Conservation (phyloP, 257 asterid genomes). For the Buddleja alternifolia region DNA sequence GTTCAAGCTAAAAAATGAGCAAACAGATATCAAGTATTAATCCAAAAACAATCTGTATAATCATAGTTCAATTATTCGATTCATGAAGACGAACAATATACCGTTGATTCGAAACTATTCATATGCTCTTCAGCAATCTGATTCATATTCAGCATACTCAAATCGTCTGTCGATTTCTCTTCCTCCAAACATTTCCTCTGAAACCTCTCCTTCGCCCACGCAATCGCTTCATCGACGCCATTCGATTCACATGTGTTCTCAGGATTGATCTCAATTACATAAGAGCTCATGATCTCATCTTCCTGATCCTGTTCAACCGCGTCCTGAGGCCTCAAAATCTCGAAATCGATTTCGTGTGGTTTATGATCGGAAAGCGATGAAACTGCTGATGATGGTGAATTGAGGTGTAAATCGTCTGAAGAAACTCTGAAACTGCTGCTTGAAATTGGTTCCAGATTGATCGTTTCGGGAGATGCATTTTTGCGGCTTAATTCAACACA, state of each 20-base stretch:
- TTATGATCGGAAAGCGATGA: conserved; percentile 46
- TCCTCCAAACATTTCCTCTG: conserved; percentile 41
- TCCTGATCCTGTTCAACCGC: conserved; percentile 34
- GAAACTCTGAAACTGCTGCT: conserved; percentile 38
- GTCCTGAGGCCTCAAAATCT: conserved; percentile 25
- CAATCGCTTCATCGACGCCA: conserved; percentile 80
- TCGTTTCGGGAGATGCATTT: conserved; percentile 49
- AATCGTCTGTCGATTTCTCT: conserved; percentile 36
- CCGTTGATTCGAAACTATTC: conserved; percentile 22
- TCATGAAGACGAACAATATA: too few relatives aligned
- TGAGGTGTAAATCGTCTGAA: conserved; percentile 41
- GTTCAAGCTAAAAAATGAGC: conserved; percentile 31
- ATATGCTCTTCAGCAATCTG: conserved; percentile 30
- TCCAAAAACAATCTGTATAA: not conserved
- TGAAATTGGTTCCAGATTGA: conserved; percentile 39
- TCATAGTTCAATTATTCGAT: too few relatives aligned
- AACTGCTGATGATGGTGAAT: conserved; percentile 60
- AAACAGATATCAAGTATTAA: not conserved
- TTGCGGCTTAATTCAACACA: conserved; percentile 36
- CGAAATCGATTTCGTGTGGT: conserved; percentile 21
- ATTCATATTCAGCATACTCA: conserved; percentile 3
- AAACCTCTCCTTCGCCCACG: conserved; percentile 77
- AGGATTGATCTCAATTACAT: conserved; percentile 61
- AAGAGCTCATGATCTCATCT: conserved; percentile 58
- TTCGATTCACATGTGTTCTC: conserved; percentile 46